Base-by-base conservation (phyloP, 768 basidiomycete species). In the Mycena vulgaris region DNA sequence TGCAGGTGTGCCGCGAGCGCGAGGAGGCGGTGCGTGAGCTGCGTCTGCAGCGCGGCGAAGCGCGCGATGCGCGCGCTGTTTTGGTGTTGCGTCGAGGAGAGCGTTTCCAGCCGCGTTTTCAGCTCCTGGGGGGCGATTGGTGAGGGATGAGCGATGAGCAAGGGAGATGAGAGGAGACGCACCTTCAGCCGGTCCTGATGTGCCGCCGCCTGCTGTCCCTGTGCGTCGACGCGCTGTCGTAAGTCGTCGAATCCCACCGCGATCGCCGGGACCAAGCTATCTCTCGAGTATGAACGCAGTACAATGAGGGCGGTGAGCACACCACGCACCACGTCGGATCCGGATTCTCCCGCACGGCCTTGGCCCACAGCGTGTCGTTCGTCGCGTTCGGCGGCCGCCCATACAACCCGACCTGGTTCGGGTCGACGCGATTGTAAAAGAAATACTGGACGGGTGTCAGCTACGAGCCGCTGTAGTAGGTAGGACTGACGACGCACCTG, bases 361-460 rank as follows among this genome's bases (percentile, higher is more conserved):
- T 92, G 75, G 92, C 88, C 95, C 95, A 96, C 49, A 91, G 74
- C 11, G 83, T 83, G 49, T 95, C 93, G 53, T 93, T 91, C 7
- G 88, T 87, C 16, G 90, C 90, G 74, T 94, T 94, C 17, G 84
- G 78, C 16, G 95, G 95, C 19, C 93, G 89, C 9, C 88, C 90
- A 70, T 93, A 96, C 59, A 90, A 73, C 30, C 82, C 84, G 3
- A 93, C 89, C 72, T 91, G 85, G 7, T 82, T 83, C 0, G 93
- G 93, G 74, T 93, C 90, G 5, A 95, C 93, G 17, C 94, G 82
- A 74, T 95, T 96, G 78, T 96, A 96, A 74, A 96, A 96, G 71
- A 89, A 89, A 71, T 94, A 88, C 94, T 95, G 63, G 5, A 40
- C 17, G 66, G 2, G 31, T 14, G 47, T 37, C 42, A 59, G 45